Conservation (phyloP, 495 filamentous ascomycete species). For the Annulohypoxylon stygium region DNA sequence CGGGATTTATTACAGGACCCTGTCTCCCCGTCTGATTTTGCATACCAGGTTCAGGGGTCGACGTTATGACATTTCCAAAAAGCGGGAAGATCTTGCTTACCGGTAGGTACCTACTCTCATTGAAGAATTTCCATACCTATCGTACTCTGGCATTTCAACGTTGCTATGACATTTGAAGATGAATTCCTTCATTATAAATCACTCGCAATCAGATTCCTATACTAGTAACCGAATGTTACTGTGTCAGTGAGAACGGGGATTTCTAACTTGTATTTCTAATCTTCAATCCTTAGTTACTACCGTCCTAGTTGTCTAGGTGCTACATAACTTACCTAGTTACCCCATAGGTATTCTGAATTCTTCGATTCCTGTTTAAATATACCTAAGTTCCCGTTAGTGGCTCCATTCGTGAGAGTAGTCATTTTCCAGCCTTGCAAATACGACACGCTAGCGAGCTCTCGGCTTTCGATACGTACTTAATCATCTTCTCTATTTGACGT, state of each 20-base stretch:
- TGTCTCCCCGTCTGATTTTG: conserved; percentile 16
- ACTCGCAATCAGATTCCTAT: conserved; percentile 1
- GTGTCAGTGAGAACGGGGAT: background rate
- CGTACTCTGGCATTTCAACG: background rate
- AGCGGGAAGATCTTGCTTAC: background rate
- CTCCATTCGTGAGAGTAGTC: conserved; percentile 13
- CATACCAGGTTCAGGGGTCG: conserved; percentile 10
- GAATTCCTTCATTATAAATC: conserved; percentile 15
- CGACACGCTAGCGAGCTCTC: background rate
- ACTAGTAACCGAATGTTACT: conserved; percentile 1
- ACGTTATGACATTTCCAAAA: conserved; percentile 5
- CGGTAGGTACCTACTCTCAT: background rate
- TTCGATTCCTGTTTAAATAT: conserved; percentile 9
- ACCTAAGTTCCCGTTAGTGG: conserved; percentile 20
- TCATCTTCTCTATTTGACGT: background rate
- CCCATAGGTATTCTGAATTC: background rate
- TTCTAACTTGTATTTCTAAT: background rate
- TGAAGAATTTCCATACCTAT: background rate
- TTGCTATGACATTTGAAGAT: conserved; percentile 1
- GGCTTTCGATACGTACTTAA: background rate
- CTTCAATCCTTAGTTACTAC: background rate
- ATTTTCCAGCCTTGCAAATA: conserved; percentile 5
- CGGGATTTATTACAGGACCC: conserved; percentile 27
- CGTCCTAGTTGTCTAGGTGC: too few relatives aligned
- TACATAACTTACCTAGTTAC: too few relatives aligned